A percentile compares a stretch with the other conserved stretches of the same genome.
Conservation (phyloP, 116 monocot genomes). For the Phalaenopsis hybrid region DNA sequence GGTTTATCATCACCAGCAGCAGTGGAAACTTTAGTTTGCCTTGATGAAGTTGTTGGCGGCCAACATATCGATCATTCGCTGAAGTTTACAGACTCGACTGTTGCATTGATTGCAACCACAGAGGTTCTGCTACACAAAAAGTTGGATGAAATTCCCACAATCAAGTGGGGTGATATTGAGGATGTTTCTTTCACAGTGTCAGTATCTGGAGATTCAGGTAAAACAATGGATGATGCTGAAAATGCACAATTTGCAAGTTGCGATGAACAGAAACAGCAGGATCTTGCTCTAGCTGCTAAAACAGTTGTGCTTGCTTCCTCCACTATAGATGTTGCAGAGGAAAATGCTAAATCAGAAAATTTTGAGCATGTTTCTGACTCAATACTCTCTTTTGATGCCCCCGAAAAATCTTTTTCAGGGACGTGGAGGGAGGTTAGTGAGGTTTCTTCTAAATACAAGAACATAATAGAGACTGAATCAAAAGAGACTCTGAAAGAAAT, state of each 20-base stretch:
- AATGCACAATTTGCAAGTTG: constrained; percentile 8
- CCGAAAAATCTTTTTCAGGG: constrained; percentile 21
- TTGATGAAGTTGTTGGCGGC: constrained; percentile 20
- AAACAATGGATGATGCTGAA: constrained; percentile 7
- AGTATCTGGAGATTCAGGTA: constrained; percentile 13
- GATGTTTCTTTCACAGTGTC: constrained; percentile 22
- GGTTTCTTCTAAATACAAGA: constrained; percentile 21
- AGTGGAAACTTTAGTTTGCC: constrained; percentile 16
- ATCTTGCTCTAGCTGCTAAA: constrained; percentile 1
- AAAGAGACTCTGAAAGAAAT: constrained; percentile 7
- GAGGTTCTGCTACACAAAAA: constrained; percentile 16
- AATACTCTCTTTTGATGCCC: constrained; percentile 17
- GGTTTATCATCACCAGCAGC: constrained; percentile 1
- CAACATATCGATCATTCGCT: not conserved
- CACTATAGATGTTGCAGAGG: not conserved
- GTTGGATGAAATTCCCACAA: constrained; percentile 26
- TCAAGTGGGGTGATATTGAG: constrained; percentile 62
- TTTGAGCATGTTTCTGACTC: constrained; percentile 29
- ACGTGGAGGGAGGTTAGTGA: constrained; percentile 26
- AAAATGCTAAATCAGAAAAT: constrained; percentile 15
- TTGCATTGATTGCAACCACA: constrained; percentile 1
- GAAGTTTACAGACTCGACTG: not conserved
- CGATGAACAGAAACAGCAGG: constrained; percentile 10
- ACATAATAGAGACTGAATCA: constrained; percentile 9
- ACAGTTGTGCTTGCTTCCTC: constrained; percentile 12